phyloP scores from a whole-genome alignment of 805 yeast species.

The Candida saitoana region DNA sequence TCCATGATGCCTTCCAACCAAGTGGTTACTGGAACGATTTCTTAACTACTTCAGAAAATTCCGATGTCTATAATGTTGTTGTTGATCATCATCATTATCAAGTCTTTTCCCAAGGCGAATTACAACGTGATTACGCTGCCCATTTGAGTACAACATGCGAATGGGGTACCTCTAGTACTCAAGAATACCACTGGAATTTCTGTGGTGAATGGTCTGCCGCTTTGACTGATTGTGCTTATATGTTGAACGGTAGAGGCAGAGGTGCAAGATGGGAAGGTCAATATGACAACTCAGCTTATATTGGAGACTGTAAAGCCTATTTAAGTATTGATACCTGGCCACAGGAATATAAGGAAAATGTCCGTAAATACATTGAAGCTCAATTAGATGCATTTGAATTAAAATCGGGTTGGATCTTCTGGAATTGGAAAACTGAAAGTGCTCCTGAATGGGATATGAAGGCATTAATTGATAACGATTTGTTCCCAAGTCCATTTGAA shows the following conservation, averaged over 20 bases:
- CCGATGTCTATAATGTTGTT: constrained; percentile 58
- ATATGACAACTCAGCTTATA: constrained; percentile 34
- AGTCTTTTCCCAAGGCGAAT: constrained; percentile 66
- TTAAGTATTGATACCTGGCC: constrained; percentile 48
- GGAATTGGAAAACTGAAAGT: constrained; percentile 89
- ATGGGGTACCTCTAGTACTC: constrained; percentile 26
- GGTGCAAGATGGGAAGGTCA: constrained; percentile 80
- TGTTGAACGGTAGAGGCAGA: constrained; percentile 83
- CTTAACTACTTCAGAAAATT: constrained; percentile 26
- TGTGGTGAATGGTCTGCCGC: constrained; percentile 93
- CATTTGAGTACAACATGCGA: constrained; percentile 45
- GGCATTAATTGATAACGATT: constrained; percentile 48
- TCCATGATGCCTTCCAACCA: constrained; percentile 80
- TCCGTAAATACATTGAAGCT: constrained; percentile 78
- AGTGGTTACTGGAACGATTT: constrained; percentile 60
- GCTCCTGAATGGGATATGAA: constrained; percentile 84
- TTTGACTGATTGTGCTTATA: constrained; percentile 81
- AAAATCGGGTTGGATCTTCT: constrained; percentile 84
- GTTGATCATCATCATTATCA: constrained; percentile 91
- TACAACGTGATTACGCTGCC: constrained; percentile 54
- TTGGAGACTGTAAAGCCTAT: constrained; percentile 59
- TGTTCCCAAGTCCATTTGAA: constrained; percentile 78
- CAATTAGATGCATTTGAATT: constrained; percentile 78
- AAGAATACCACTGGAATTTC: constrained; percentile 68
- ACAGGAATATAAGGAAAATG: constrained; percentile 47